Base-by-base conservation (phyloP, 2,329 filamentous ascomycete genomes). In the Hyphodiscus sp. region DNA sequence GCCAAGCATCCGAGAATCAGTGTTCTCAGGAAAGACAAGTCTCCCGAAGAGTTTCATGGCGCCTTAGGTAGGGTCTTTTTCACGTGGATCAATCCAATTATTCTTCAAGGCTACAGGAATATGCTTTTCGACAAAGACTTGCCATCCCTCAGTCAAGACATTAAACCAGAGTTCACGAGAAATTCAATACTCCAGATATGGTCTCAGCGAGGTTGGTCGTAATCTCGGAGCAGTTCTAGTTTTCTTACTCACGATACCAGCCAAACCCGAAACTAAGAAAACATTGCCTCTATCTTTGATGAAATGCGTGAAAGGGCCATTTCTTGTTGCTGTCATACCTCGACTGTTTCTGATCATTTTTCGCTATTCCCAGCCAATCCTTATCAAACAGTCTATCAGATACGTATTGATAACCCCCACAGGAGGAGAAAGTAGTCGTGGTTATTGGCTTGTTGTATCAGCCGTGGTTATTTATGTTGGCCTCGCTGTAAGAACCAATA, bases 311-410 rank as follows among this genome's bases (percentile, higher is more conserved):
- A 57, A 55, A 8, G 18, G 9, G 3, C 67, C 66, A 0, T 68
- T 74, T 30, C 15, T 68, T 2, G 42, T 59, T 6, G 66, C 67
- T 1, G 60, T 70, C n/a, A 45, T 69, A 0, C 69, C 71, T 2
- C 68, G 73, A 8, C 38, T 75, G 0, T 67, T 68, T 20, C 57
- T 74, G 13, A 68, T 72, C 15, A 8, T 64, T 1, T 75, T 75
- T 52, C 67, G 69, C 4, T 75, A 71, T 47, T 65, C 68, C 0
- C 74, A 75, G 53, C 69, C 73, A 4, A 46, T 70, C 1, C 59
- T 76, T 1, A 74, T 76, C 38, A 67, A 67, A 19, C 51, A 63
- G 4, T 61, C 68, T 0, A 74, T 76, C 47, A 57, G 56, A 44
- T 74, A 65, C 48, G 61, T 67, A 15, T 60, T 19, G 5, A 30